Evolutionary conservation across 2,329 filamentous ascomycete genomes (phyloP).

Genomic region (Keithomyces neogunnii): DNA sequence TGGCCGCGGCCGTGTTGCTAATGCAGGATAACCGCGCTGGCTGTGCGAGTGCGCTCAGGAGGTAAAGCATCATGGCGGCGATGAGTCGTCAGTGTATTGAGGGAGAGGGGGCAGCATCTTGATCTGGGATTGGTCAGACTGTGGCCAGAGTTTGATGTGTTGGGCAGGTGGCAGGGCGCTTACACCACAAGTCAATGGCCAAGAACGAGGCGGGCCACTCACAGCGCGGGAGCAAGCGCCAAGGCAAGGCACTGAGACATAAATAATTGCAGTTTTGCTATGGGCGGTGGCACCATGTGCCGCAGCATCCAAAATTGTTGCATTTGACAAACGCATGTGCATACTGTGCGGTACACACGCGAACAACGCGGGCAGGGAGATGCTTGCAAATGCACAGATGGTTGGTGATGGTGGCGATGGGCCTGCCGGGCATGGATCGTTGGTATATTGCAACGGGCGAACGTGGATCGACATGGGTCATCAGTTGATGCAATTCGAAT

Average conservation of each 20-base stretch:
- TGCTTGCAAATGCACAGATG: too few species aligned
- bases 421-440: too few species aligned
- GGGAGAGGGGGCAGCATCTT: not conserved
- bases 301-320: too few species aligned
- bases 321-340: too few species aligned
- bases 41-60: not conserved
- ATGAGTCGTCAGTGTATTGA: not conserved
- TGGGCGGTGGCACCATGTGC: too few species aligned
- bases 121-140: slow-evolving; percentile 3
- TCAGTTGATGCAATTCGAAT: too few species aligned
- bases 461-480: too few species aligned
- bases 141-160: not conserved
- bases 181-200: slow-evolving; percentile 1
- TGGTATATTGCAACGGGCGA: too few species aligned
- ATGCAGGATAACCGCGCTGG: slow-evolving; percentile 17
- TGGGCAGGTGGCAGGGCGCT: slow-evolving; percentile 5
- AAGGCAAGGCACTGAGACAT: not conserved
- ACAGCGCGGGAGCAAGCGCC: not conserved
- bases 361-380: too few species aligned
- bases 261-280: not conserved
- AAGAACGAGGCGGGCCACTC: slow-evolving; percentile 1
- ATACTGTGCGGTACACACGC: too few species aligned
- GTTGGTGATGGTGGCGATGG: too few species aligned
- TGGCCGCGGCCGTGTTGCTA: slow-evolving; percentile 5
- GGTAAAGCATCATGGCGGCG: not conserved